phyloP scores from a whole-genome alignment of 179 eudicot genomes.

The Silene coronaria region DNA sequence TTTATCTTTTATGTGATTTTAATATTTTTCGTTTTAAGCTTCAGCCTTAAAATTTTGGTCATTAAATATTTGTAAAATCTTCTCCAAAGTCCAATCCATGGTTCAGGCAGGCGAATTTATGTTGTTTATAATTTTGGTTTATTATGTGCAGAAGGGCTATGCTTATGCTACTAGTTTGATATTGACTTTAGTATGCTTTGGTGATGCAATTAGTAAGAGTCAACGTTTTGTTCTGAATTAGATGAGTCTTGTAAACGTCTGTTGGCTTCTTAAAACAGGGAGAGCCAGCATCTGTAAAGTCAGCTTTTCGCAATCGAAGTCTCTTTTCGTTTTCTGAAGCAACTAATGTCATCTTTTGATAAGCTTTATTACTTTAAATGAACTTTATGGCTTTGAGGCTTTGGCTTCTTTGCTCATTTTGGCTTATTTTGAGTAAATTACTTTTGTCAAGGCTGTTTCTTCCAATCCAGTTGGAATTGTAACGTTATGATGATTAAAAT shows the following conservation, averaged over 20 bases:
- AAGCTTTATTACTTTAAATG: background rate
- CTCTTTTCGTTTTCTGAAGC: background rate
- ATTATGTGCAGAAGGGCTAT: background rate
- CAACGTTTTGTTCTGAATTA: background rate
- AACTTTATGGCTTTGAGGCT: background rate
- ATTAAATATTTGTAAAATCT: background rate
- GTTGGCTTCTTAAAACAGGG: background rate
- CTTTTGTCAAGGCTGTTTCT: background rate
- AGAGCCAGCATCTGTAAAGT: background rate
- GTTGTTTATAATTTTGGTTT: background rate
- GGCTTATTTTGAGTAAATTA: background rate
- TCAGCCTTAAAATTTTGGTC: background rate
- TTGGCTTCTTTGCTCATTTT: conserved; percentile 4
- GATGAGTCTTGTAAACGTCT: background rate
- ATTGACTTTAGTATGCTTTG: background rate
- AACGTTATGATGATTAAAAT: background rate
- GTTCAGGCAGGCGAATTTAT: background rate
- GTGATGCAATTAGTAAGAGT: background rate
- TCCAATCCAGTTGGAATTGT: background rate
- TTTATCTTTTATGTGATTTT: background rate
- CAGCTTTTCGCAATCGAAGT: background rate
- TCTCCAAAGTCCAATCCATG: background rate
- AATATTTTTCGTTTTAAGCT: background rate
- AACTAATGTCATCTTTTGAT: background rate
- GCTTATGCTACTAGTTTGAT: background rate